Evolutionary conservation across 306 rosid species (phyloP), one percentile per base, ranked within the genome.

Genomic region (Cicer yamashitae): DNA sequence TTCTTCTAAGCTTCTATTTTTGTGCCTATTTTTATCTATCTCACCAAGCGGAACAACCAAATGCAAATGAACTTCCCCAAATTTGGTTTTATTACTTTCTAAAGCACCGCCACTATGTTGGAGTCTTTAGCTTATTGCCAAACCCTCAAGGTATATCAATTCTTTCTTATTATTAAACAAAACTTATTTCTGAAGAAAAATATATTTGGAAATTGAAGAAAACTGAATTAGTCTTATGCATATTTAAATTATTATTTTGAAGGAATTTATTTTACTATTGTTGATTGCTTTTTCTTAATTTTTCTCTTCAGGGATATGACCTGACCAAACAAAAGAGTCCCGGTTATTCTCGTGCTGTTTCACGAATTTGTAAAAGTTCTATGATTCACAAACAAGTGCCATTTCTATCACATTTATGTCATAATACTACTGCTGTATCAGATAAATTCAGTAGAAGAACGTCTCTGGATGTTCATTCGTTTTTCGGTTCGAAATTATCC

Each of bases 81-180:
- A 47, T 77, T 87, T 77, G 80, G 67, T 65, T 70, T 82, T 59
- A 41, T 84, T 82, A 84, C 76, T 77, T 86, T 70, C 18, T 83
- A 78, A 87, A 38, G 81, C 57, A 46, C 59, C 68, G 34, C 82
- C 87, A 85, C 80, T 67, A 92, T 89, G 99, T 76, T 87, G 75
- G 96, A 90, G 53, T 79, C 96, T 10, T 14, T 89, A 61, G 76
- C 88, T 79, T 87, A 76, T 79, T 86, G 85, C 65, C 96, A 73
- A 38, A 85, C 83, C 87, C 87, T 81, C 50, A 89, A 94, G 97
- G 98, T 91, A 30, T 30, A 30, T 30, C 18, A 1, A 9, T 14
- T 70, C n/a, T 40, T 57, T 37, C 4, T 74, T 59, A 13, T 56
- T 9, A 48, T 48, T 47, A 4, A 8, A 8, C 13, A 17, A 14